Conservation (phyloP, 129 eudicot species). For the Deinandra increscens region DNA sequence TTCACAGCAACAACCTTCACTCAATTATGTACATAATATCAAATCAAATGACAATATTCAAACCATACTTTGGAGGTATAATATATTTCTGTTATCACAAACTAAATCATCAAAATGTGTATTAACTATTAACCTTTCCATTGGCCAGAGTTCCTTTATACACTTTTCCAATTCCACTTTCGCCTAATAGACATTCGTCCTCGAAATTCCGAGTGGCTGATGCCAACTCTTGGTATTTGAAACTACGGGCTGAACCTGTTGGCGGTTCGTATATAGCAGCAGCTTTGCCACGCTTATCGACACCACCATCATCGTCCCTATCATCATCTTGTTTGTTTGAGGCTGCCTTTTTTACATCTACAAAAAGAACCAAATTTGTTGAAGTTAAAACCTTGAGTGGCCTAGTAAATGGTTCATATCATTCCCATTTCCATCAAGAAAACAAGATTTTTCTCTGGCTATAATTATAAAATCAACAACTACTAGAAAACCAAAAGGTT, state of each 20-base stretch:
- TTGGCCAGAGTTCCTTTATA: slow-evolving; percentile 51
- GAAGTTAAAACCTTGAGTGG: neutral
- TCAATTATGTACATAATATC: neutral
- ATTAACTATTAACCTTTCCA: slow-evolving; percentile 61
- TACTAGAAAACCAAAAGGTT: too few species aligned
- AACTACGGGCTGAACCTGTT: slow-evolving; percentile 30
- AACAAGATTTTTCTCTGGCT: neutral
- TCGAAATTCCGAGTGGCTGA: slow-evolving; percentile 66
- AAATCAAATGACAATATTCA: slow-evolving; percentile 17
- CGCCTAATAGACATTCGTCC: slow-evolving; percentile 59
- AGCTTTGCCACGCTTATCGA: neutral
- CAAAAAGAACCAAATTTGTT: neutral
- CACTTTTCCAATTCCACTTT: slow-evolving; percentile 71
- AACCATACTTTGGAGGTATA: neutral
- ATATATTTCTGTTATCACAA: neutral
- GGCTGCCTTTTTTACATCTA: slow-evolving; percentile 14
- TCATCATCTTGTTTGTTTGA: slow-evolving; percentile 3
- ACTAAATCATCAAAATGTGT: neutral
- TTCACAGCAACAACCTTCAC: slow-evolving; percentile 70
- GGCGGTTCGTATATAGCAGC: slow-evolving; percentile 5
- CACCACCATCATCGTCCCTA: neutral
- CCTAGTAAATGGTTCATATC: neutral
- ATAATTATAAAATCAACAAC: neutral
- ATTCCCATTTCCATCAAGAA: slow-evolving; percentile 11
- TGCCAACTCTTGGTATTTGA: slow-evolving; percentile 59